Evolutionary conservation across 2,329 filamentous ascomycete genomes (phyloP), one percentile per base, ranked within the genome.

Genomic region (Clarireedia homoeocarpa): DNA sequence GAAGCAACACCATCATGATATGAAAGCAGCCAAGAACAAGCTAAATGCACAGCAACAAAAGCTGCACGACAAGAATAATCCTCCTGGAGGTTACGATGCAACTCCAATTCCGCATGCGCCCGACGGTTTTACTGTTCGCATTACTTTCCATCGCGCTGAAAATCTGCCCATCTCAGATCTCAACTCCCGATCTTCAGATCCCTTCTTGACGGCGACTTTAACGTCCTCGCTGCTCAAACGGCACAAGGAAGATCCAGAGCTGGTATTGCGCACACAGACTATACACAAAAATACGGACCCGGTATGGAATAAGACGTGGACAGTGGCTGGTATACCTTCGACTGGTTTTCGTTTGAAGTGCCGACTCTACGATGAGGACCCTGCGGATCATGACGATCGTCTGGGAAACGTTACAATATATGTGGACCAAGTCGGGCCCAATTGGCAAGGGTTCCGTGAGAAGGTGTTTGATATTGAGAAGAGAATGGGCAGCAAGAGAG

Each of bases 351-450:
- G 78, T 56, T 78, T 97, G 63, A 96, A 96, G 69, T 90, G 89
- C 59, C 81, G 89, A 53, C 73, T 97, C 17, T 95, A 91, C 71
- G 92, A 97, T 66, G 92, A 97, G 70, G 92, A 97, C 71, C 83
- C 85, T 36, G 82, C 85, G 1, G 89, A 96, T 69, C 83, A 87
- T 62, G 88, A 97, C 67, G 92, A 97, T 71, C 80, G 89, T 26
- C 78, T 97, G 20, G 92, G 92, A 10, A 95, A 94, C 66, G 89
- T 89, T 3, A 90, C 90, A 48, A 75, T 96, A 53, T 72, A 80
- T 17, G 82, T 88, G 0, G 72, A 77, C 10, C 68, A 72, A 2
- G 68, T 96, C 6, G 75, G 75, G 48, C 82, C 86, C 44, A 70
- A 77, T 40, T 95, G 89, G 89, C 64, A 73, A 7, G 88, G 88